Evolutionary conservation across 2,329 filamentous ascomycete genomes (phyloP).

Genomic region (Xylaria multiplex): DNA sequence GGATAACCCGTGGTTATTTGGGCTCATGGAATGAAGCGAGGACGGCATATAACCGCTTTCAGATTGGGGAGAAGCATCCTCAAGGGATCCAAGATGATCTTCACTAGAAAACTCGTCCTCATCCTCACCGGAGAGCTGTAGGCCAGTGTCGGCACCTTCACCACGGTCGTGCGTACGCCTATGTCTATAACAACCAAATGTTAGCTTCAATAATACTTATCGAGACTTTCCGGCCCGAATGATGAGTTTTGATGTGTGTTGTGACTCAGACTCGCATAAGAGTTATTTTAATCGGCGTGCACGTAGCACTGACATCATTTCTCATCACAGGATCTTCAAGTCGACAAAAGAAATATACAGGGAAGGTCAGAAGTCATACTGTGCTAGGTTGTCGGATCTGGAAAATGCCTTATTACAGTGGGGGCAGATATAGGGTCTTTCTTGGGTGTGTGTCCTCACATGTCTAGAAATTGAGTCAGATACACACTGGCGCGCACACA

Average conservation of each 20-base stretch:
- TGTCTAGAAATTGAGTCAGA: slow-evolving; percentile 75
- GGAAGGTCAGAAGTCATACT: slow-evolving; percentile 71
- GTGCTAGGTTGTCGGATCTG: slow-evolving; percentile 96
- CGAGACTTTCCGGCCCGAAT: slow-evolving; percentile 44
- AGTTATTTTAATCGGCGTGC: slow-evolving; percentile 45
- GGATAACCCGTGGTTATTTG: slow-evolving; percentile 46
- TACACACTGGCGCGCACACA: slow-evolving; percentile 54
- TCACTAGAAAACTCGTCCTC: slow-evolving; percentile 85
- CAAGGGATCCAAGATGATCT: slow-evolving; percentile 82
- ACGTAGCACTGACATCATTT: slow-evolving; percentile 52
- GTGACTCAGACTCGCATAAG: slow-evolving; percentile 47
- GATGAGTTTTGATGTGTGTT: slow-evolving; percentile 50
- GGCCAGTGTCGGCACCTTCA: slow-evolving; percentile 66
- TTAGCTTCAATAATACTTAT: slow-evolving; percentile 48
- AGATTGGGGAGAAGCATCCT: slow-evolving; percentile 79
- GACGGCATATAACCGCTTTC: slow-evolving; percentile 69
- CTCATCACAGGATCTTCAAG: slow-evolving; percentile 55
- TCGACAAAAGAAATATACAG: slow-evolving; percentile 51
- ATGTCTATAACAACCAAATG: slow-evolving; percentile 70
- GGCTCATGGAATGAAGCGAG: slow-evolving; percentile 60
- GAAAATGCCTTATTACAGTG: slow-evolving; percentile 99
- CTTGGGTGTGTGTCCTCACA: slow-evolving; percentile 98
- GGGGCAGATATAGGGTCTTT: slow-evolving; percentile 96
- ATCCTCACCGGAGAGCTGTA: slow-evolving; percentile 81
- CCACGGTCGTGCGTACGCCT: slow-evolving; percentile 78